Base-by-base conservation (phyloP, 768 basidiomycete genomes). In the Agaricus subrufescens region DNA sequence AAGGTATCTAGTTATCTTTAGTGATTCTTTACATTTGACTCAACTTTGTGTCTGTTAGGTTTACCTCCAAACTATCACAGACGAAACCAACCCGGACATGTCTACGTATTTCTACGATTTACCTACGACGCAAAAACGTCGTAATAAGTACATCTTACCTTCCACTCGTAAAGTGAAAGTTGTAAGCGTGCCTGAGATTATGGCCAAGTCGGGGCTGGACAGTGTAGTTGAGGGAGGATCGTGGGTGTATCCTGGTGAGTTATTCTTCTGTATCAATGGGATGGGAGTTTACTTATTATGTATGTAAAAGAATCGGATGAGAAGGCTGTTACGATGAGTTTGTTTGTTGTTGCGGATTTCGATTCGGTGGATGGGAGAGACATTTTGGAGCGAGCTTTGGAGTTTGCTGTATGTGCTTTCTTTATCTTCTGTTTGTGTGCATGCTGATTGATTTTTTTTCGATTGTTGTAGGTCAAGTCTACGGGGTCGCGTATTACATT, bases 41-140 rank as follows among this genome's bases (percentile, higher is more conserved):
- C 14, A 10, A 25, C 50, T 12, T 5, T 29, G 30, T 40, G 25
- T n/a, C n/a, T 6, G 56, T 2, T 55, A 86, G 88, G 67, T 91
- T 1, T 87, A 89, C 64, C 63, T 66, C 27, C 81, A 84, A 5
- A 68, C 71, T 34, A 65, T 93, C 15, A 76, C 78, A 8, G 85
- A 90, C 45, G 76, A 75, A 1, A 76, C 40, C 68, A 69, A 7
- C 72, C 72, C 5, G 2, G 74, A 77, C 31, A 78, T 91, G 52
- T 70, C 81, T 30, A 87, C 78, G 12, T 94, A 90, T 71, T 98
- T 98, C 73, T 98, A 96, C 65, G 92, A 96, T 63, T 78, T 94
- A 5, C 90, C 94, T 0, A 82, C 81, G 0, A 84, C 91, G 0
- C 75, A 76, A 42, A 73, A 77, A 54, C 78, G 87, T 10, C 73